Percentiles rank a stretch among this genome's conserved stretches.
These are phyloP conservation scores for Cornus kousa DNA, from an alignment of 148 eudicot species.

Conservation along the genomic window DNA sequence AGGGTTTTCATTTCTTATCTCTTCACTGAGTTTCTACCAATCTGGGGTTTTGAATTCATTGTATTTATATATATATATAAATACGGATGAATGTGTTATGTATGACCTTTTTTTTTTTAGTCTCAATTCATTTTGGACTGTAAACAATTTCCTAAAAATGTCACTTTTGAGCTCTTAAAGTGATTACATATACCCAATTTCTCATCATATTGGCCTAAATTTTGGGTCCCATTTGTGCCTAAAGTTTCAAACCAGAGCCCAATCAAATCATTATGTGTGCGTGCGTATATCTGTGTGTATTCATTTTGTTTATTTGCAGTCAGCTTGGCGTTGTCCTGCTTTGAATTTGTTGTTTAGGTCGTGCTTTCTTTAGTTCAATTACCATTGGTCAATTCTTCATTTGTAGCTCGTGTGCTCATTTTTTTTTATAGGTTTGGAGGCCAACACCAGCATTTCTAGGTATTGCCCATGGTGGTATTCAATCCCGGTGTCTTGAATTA, in stretches of 20 bases:
- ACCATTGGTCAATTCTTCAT: constrained; percentile 5
- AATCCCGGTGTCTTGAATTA: constrained; percentile 3
- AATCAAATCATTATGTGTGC: background rate
- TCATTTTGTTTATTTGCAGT: background rate
- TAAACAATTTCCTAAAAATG: constrained; percentile 5
- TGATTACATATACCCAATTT: constrained; percentile 14
- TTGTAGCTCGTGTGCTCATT: constrained; percentile 4
- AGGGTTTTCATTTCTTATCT: constrained; percentile 8
- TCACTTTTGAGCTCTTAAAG: constrained; percentile 15
- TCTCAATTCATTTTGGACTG: background rate
- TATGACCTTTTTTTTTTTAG: background rate
- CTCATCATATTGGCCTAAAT: constrained; percentile 7
- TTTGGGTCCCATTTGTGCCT: constrained; percentile 20
- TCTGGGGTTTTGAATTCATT: background rate
- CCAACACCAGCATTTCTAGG: background rate
- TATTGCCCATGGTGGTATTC: background rate
- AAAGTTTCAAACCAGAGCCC: constrained; percentile 6
- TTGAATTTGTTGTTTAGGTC: constrained; percentile 2
- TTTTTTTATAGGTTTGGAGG: background rate
- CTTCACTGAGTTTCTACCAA: background rate
- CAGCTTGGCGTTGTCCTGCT: constrained; percentile 8
- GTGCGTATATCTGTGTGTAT: background rate
- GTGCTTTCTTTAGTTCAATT: background rate
- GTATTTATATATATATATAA: background rate
- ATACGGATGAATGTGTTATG: background rate